phyloP scores from a whole-genome alignment of 768 basidiomycete species.

The Hebeloma cylindrosporum region DNA sequence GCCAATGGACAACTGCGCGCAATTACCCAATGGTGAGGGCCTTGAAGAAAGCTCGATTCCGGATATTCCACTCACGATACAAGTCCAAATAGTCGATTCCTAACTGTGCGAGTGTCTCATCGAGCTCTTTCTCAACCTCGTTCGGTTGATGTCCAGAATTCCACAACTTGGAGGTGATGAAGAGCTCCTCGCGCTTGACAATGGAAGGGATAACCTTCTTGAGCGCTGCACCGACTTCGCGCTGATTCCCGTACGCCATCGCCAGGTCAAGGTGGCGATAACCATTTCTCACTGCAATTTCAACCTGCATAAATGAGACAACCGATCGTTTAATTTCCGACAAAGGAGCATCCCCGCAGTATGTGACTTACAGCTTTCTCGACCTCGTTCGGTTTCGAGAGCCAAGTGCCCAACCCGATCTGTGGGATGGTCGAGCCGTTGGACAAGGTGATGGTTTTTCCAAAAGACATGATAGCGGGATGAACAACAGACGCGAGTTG shows the following conservation, averaged over 20 bases:
- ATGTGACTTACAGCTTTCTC: slow-evolving; percentile 54
- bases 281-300: slow-evolving; percentile 69
- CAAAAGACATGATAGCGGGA: slow-evolving; percentile 43
- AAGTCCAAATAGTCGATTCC: slow-evolving; percentile 78
- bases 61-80: slow-evolving; percentile 54
- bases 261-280: slow-evolving; percentile 88
- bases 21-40: neutral
- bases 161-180: slow-evolving; percentile 84
- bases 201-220: slow-evolving; percentile 77
- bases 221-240: slow-evolving; percentile 71
- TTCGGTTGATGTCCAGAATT: slow-evolving; percentile 69
- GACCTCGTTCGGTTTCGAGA: slow-evolving; percentile 73
- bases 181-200: slow-evolving; percentile 78
- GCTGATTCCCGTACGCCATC: slow-evolving; percentile 77
- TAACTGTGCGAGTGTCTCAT: slow-evolving; percentile 72
- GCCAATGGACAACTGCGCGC: slow-evolving; percentile 73
- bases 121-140: slow-evolving; percentile 69
- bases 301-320: slow-evolving; percentile 48
- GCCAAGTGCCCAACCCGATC: slow-evolving; percentile 85
- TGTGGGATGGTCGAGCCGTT: slow-evolving; percentile 60
- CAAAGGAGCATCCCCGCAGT: too few species aligned
- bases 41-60: neutral
- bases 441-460: slow-evolving; percentile 41
- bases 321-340: neutral
- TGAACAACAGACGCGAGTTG: too few species aligned